Evolutionary conservation across 208 protist genomes (phyloP), one percentile per base, ranked within the genome.

Genomic region (Acanthamoeba royreba): DNA sequence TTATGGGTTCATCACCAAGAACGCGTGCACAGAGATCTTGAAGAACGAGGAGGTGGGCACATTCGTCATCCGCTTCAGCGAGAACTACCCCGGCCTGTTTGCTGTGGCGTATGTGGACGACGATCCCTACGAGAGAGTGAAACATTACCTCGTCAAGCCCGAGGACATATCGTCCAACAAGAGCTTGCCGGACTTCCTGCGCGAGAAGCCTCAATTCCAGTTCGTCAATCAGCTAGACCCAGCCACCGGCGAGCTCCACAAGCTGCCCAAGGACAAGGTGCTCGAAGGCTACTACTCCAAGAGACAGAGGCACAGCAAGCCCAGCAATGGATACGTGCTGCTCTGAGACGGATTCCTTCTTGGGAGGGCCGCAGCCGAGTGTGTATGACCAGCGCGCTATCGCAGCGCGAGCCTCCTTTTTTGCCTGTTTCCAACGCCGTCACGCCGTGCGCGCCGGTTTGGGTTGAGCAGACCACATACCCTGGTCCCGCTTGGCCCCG

Each of bases 131-230:
- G 95, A 96, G 31, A 33, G 66, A 45, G 95, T 96, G 9, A 96
- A 96, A 87, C 95, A 96, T 53, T 96, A 95, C 46, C 69, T 96
- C 0, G 93, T 96, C 8, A 94, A 87, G 77, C 93, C 93, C n/a
- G 95, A 96, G 77, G 95, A 96, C 55, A 95, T 96, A 74, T 92
- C 88, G 46, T 72, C 91, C 8, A 96, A 95, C 43, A 95, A 95
- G 86, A 93, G 79, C 52, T 81, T 96, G 19, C 93, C 94, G 15
- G 94, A 96, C 63, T 96, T 95, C 58, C 43, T 96, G 42, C 47
- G 92, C 63, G 92, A 95, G 72, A 42, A 79, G n/a, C 87, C 85
- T 31, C 94, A 95, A 66, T 95, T 95, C 63, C 69, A 69, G 25
- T n/a, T 52, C 89, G 45, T 77, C 79, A 49, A 63, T 53, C 55